phyloP scores from a whole-genome alignment of 208 protist genomes.

The Vickermania ingenoplastis region DNA sequence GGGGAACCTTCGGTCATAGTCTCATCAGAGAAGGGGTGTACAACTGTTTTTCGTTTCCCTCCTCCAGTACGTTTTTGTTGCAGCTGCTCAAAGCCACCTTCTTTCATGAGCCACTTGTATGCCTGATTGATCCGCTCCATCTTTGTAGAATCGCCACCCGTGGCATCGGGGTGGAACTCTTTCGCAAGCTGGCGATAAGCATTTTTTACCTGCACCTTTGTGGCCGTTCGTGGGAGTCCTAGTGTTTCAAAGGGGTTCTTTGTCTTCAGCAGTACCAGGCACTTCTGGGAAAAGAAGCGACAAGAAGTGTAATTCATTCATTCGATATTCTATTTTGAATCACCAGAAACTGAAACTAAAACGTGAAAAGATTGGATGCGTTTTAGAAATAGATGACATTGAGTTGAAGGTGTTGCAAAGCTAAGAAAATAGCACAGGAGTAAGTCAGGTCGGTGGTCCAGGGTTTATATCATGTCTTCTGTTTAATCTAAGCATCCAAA shows the following conservation, averaged over 20 bases:
- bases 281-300: too few relatives aligned
- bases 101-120: conserved; percentile 79
- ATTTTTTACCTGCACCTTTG: conserved; percentile 74
- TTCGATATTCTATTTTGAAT: too few relatives aligned
- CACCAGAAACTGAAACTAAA: too few relatives aligned
- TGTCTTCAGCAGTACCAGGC: not conserved
- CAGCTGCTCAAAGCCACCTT: conserved; percentile 68
- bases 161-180: conserved; percentile 72
- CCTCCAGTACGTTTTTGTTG: conserved; percentile 14
- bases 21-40: conserved; percentile 2
- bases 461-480: too few relatives aligned
- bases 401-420: too few relatives aligned
- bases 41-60: not conserved
- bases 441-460: too few relatives aligned
- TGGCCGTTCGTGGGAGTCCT: conserved; percentile 45
- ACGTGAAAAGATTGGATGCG: too few relatives aligned
- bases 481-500: too few relatives aligned
- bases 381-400: too few relatives aligned
- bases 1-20: not conserved
- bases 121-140: conserved; percentile 83
- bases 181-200: conserved; percentile 76
- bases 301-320: too few relatives aligned
- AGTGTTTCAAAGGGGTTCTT: conserved; percentile 60
- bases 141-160: conserved; percentile 40
- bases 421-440: too few relatives aligned